phyloP scores from a whole-genome alignment of 805 yeast species.

The Vanderwaltozyma verrucispora region DNA sequence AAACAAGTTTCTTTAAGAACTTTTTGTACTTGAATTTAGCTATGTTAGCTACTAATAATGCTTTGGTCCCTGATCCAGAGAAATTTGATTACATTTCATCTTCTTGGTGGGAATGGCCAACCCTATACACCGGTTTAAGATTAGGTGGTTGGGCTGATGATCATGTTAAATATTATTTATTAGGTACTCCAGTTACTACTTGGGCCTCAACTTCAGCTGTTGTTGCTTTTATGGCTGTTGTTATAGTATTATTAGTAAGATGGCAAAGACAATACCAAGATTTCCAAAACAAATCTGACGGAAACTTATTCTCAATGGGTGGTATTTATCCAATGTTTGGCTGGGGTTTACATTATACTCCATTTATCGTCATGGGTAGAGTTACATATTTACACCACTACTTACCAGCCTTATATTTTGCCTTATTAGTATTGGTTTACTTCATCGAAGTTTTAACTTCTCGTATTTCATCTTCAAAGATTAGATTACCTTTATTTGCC shows the following conservation, averaged over 20 bases:
- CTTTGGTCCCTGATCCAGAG: conserved; percentile 68
- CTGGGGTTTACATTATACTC: conserved; percentile 86
- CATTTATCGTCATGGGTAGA: conserved; percentile 90
- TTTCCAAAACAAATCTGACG: conserved; percentile 13
- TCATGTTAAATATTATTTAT: conserved; percentile 51
- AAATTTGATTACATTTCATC: conserved; percentile 65
- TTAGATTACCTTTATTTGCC: conserved; percentile 33
- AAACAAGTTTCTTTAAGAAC: conserved; percentile 62
- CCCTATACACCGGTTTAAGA: conserved; percentile 64
- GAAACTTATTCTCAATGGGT: conserved; percentile 48
- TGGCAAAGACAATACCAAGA: conserved; percentile 69
- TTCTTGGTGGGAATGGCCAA: conserved; percentile 86
- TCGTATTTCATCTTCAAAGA: conserved; percentile 14
- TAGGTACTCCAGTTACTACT: conserved; percentile 72
- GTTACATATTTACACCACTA: conserved; percentile 96
- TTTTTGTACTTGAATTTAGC: conserved; percentile 69
- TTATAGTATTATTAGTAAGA: conserved; percentile 32
- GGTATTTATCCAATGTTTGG: conserved; percentile 73
- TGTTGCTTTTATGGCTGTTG: conserved; percentile 39
- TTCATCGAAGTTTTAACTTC: conserved; percentile 34
- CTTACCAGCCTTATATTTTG: conserved; percentile 89
- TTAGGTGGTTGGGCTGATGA: conserved; percentile 68
- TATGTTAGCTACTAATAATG: conserved; percentile 89
- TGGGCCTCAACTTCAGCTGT: conserved; percentile 64
- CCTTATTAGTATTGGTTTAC: conserved; percentile 48